These are phyloP conservation scores for Streptanthus diversifolius DNA, from an alignment of 345 rosid species.

Conservation along the genomic window DNA sequence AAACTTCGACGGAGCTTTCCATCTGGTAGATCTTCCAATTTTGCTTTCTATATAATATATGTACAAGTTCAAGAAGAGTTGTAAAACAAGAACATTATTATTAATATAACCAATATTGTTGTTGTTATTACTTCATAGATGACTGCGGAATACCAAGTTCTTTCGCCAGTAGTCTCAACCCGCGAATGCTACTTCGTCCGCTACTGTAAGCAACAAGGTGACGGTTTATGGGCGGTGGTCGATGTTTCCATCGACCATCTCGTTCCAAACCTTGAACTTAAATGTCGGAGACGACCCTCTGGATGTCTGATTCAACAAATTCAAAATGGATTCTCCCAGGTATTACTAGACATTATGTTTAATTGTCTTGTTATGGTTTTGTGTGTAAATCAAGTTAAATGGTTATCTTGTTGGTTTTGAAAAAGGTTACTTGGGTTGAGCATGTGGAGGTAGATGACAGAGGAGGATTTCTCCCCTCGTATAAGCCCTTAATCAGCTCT, in stretches of 20 bases:
- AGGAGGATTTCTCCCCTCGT: constrained; percentile 58
- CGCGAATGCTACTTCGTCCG: constrained; percentile 70
- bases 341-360: constrained; percentile 11
- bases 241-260: constrained; percentile 83
- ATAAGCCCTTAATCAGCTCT: constrained; percentile 52
- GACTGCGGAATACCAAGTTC: constrained; percentile 77
- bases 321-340: constrained; percentile 80
- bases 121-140: constrained; percentile 43
- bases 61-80: neutral
- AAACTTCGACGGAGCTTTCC: constrained; percentile 67
- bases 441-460: constrained; percentile 85
- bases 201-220: constrained; percentile 70
- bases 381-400: neutral
- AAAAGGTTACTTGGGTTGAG: constrained; percentile 90
- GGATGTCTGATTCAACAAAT: constrained; percentile 83
- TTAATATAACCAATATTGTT: neutral
- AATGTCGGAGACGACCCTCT: constrained; percentile 79
- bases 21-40: constrained; percentile 49
- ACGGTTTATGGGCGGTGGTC: constrained; percentile 87
- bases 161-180: constrained; percentile 75
- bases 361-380: neutral
- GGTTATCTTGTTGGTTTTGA: neutral
- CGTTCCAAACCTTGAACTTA: constrained; percentile 43
- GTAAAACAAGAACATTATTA: neutral
- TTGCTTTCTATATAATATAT: neutral